Evolutionary conservation across 2,329 filamentous ascomycete genomes (phyloP), one percentile per base, ranked within the genome.

Genomic region (Diplocarpon mali): DNA sequence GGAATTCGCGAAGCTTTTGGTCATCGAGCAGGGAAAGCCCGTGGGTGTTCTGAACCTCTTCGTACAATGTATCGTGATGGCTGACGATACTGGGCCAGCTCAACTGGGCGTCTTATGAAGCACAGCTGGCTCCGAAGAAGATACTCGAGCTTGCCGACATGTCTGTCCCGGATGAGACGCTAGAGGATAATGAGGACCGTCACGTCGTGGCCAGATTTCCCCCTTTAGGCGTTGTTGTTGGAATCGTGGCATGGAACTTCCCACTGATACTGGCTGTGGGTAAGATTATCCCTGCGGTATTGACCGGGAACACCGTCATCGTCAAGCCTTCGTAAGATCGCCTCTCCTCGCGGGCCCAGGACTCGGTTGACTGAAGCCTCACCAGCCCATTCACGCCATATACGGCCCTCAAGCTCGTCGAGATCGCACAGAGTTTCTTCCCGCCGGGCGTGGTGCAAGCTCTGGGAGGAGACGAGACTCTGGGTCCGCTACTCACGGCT

Each of bases 201-300:
- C 60, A n/a, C n/a, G 73, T 44, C 14, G 64, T 64, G 2, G n/a
- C n/a, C n/a, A 68, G 64, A 2, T 67, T 69, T 52, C 58, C 60
- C 15, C 71, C 72, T 0, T 62, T 74, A 32, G 72, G 72, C 29
- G 65, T 73, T 3, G 64, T 68, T 1, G 72, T 66, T 10, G 76
- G 69, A 46, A 78, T 79, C 52, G 71, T 72, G 17, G 75, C 75
- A 0, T 80, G 76, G 76, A 80, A 80, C 58, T 79, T 70, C 52
- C 69, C 69, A 1, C 52, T 71, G 24, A 64, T 69, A 44, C 61
- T 71, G 1, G 65, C 67, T 10, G 65, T 67, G 41, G 64, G 71
- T 38, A 79, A 79, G 58, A 65, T 74, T 16, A 64, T 62, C 4
- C 63, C 68, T 0, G 66, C 71, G 0, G 58, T 76, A 3, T 58